Evolutionary conservation across 2,329 filamentous ascomycete genomes (phyloP), one percentile per base, ranked within the genome.

Genomic region (Diaporthe sp.): DNA sequence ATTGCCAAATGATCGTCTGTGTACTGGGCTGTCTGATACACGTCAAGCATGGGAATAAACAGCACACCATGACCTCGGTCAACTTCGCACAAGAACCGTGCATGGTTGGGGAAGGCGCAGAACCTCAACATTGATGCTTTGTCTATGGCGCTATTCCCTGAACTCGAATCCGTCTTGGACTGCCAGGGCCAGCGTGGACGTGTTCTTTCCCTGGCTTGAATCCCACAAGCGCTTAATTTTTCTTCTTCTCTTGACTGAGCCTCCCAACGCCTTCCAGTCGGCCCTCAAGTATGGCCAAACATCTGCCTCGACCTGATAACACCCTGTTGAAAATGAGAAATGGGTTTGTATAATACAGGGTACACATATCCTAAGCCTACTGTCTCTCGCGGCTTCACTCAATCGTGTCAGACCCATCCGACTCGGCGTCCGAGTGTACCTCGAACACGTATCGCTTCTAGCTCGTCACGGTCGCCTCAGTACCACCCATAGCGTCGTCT

Each of bases 391-490:
- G 28, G 12, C 34, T 44, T 74, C 72, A 76, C 46, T 28, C n/a
- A 17, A 74, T 13, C 46, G 28, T 22, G 46, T 13, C 51, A 31
- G 25, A 53, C 42, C 37, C 73, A n/a, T 73, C 55, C 51, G 69
- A 69, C 2, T 51, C 59, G 22, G 10, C 55, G 37, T 67, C 67
- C 15, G 67, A 75, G 55, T 51, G 55, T 28, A 74, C 44, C 3
- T 73, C 55, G 19, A 76, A 72, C 42, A 76, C 75, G 59, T 68
- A 61, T 15, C 25, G 39, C 73, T 74, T 58, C 78, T 80, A 77
- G 82, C 74, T 78, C 78, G 68, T 75, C 83, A 76, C 86, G 83
- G 34, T 85, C 82, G 75, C 87, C 84, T 76, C 86, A 85, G 58
- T 84, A 82, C 76, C 81, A 82, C 53, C 79, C 79, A 53, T 80